Conservation (phyloP, 768 basidiomycete genomes). For the Cubamyces sp. region DNA sequence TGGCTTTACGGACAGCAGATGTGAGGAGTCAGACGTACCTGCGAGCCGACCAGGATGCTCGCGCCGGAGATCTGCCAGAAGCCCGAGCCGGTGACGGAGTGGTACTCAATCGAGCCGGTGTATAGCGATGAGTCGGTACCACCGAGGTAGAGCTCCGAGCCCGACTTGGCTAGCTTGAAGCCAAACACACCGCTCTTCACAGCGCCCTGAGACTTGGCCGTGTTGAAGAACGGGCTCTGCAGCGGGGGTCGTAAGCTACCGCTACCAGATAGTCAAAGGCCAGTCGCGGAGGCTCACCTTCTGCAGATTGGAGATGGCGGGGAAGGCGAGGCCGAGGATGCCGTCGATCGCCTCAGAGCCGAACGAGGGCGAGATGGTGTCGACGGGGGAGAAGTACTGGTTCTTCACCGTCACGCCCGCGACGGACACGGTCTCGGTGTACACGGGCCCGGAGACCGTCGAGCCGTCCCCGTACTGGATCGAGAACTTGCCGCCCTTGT, state of each 20-base stretch:
- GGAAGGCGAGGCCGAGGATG: conserved; percentile 33
- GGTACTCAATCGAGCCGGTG: conserved; percentile 44
- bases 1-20: background rate
- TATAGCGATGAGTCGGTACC: conserved; percentile 52
- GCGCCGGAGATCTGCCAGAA: conserved; percentile 37
- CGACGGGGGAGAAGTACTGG: conserved; percentile 28
- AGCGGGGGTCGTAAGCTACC: background rate
- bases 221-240: conserved; percentile 40
- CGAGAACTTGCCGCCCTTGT: conserved; percentile 32
- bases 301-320: conserved; percentile 25
- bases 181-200: conserved; percentile 46
- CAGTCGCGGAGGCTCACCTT: conserved; percentile 41
- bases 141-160: conserved; percentile 59
- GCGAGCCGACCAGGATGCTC: conserved; percentile 20
- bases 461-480: conserved; percentile 45
- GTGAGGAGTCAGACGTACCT: background rate
- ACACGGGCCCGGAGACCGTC: conserved; percentile 37
- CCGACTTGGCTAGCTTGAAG: conserved; percentile 47
- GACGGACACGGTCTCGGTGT: conserved; percentile 40
- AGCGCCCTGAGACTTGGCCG: conserved; percentile 42
- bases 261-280: background rate
- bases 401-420: conserved; percentile 33
- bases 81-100: conserved; percentile 23
- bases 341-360: conserved; percentile 26
- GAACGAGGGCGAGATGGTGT: conserved; percentile 23